Evolutionary conservation across 352 stramenopile species (phyloP).

Genomic region (Pythium dissimile): DNA sequence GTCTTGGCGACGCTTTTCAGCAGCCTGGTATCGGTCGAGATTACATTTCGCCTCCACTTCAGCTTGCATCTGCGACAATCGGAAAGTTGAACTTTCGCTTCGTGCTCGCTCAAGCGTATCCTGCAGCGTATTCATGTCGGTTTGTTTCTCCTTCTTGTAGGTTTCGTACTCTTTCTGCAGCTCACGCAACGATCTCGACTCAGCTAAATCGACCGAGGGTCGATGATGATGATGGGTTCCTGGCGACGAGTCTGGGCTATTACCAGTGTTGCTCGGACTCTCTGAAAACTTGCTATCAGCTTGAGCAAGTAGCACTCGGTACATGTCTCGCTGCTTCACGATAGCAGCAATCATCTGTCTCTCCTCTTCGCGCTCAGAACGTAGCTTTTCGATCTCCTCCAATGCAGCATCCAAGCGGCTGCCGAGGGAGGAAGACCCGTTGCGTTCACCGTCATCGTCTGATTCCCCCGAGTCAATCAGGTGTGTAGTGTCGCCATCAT

Average conservation of each 20-base stretch:
- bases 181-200: constrained; percentile 45
- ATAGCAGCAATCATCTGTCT: constrained; percentile 91
- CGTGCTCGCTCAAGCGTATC: constrained; percentile 59
- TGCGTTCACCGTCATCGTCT: constrained; percentile 44
- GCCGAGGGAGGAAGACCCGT: constrained; percentile 28
- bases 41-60: constrained; percentile 63
- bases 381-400: constrained; percentile 81
- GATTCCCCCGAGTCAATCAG: constrained; percentile 62
- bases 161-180: constrained; percentile 70
- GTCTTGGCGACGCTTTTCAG: constrained; percentile 47
- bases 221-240: constrained; percentile 11
- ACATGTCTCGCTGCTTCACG: constrained; percentile 96
- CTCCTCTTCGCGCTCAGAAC: constrained; percentile 65
- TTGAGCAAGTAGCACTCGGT: constrained; percentile 89
- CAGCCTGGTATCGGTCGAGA: constrained; percentile 59
- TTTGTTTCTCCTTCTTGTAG: constrained; percentile 78
- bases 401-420: constrained; percentile 54
- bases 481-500: constrained; percentile 23
- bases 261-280: neutral
- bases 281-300: constrained; percentile 76
- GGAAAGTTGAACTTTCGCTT: constrained; percentile 40
- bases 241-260: neutral
- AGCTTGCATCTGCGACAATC: constrained; percentile 63
- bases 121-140: constrained; percentile 59
- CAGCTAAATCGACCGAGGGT: constrained; percentile 31